Base-by-base conservation (phyloP, 805 yeast genomes). In the Teunomyces stri region DNA sequence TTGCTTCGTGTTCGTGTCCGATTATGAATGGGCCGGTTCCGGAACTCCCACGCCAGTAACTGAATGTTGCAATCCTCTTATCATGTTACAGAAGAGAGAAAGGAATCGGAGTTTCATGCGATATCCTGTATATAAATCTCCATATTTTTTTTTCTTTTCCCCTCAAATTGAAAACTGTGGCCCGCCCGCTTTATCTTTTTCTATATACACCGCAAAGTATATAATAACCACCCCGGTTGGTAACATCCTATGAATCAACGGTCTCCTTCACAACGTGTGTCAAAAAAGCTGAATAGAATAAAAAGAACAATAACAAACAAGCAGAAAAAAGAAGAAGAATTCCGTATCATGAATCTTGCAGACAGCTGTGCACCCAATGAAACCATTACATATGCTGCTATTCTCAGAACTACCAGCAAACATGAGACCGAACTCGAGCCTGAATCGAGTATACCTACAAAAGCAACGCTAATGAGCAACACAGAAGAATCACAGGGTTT, bases 361-460 rank as follows among this genome's bases (percentile, higher is more conserved):
- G 51, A 48, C 12, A 38, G 25, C 30, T 51, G 54, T 39, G 44
- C 39, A 6, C 51, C 54, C 42, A 42, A 36, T 18, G 45, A 42
- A 44, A 33, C 13, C 27, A 36, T 42, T 16, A 25, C 20, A 29
- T 45, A 43, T 39, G 45, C 37, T 27, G 18, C 45, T 11, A 21
- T 45, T 9, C 28, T 45, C 15, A 44, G 35, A 12, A 44, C 45
- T 25, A 29, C 46, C 37, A 27, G 34, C 18, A 34, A 42, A 42
- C 30, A 45, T 3, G 36, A 33, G 7, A 34, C 40, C 20, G 18
- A 42, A 25, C 28, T 33, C 38, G 29, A 28, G 6, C 13, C 27
- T 25, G 27, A 25, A 6, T 1, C 43, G 20, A 36, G 38, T 18
- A 44, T 20, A 33, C 20, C 44, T 18, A 21, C 44, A n/a, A 43